phyloP scores from a whole-genome alignment of 805 yeast genomes.

The Dipodascopsis tothii region DNA sequence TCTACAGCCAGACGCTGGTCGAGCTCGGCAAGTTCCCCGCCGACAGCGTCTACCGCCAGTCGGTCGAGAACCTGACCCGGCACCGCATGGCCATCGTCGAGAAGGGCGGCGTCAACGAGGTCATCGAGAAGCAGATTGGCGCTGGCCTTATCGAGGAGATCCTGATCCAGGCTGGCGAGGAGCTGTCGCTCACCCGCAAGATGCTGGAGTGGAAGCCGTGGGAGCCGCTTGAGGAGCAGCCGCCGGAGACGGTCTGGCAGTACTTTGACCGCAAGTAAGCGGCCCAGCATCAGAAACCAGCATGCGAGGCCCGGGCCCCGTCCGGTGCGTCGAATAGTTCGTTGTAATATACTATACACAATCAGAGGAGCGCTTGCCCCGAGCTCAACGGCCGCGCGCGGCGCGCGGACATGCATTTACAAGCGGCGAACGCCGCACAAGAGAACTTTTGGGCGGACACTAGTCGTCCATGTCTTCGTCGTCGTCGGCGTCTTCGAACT shows the following conservation, averaged over 20 bases:
- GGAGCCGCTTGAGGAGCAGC: slow-evolving; percentile 76
- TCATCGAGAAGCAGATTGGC: slow-evolving; percentile 67
- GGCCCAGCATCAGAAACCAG: too few relatives aligned
- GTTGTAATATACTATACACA: too few relatives aligned
- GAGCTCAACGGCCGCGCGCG: too few relatives aligned
- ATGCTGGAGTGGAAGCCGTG: slow-evolving; percentile 65
- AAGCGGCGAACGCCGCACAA: too few relatives aligned
- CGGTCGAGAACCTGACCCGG: slow-evolving; percentile 64
- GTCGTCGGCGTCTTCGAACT: slow-evolving; percentile 37
- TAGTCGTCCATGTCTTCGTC: slow-evolving; percentile 22
- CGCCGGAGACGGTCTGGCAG: slow-evolving; percentile 76
- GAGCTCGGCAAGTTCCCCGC: slow-evolving; percentile 59
- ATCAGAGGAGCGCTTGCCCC: too few relatives aligned
- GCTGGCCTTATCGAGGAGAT: slow-evolving; percentile 80
- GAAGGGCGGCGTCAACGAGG: slow-evolving; percentile 50
- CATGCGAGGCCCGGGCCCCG: too few relatives aligned
- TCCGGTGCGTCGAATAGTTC: too few relatives aligned
- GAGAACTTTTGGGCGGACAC: too few relatives aligned
- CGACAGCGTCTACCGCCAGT: slow-evolving; percentile 65
- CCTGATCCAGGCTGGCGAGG: slow-evolving; percentile 75
- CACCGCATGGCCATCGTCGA: slow-evolving; percentile 63
- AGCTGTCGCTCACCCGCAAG: slow-evolving; percentile 56
- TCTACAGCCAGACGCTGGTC: slow-evolving; percentile 62
- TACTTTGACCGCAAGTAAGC: slow-evolving; percentile 57
- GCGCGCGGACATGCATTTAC: too few relatives aligned